Evolutionary conservation across 2,329 filamentous ascomycete genomes (phyloP), one percentile per base, ranked within the genome.

Genomic region (Cyclaneusma minus): DNA sequence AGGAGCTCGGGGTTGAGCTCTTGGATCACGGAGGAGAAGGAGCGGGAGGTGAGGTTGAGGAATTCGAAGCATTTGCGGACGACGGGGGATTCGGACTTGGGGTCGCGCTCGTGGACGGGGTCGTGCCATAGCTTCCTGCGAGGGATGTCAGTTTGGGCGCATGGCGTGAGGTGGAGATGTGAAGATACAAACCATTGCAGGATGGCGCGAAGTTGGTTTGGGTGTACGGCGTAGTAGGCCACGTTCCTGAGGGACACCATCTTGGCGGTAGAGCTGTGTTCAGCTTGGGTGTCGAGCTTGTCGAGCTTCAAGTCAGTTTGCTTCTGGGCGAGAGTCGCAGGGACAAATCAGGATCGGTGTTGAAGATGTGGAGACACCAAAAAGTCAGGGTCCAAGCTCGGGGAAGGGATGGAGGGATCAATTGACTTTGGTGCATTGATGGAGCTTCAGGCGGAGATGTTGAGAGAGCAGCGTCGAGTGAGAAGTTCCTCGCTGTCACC

Each of bases 41-140:
- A 94, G 33, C 89, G 80, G 49, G 85, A 94, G 27, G 89, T 98
- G 59, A 78, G 39, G 43, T 87, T 64, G 38, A 98, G 70, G 51
- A 79, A 82, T 37, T 79, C 60, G 60, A 92, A 95, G 62, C 89
- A 95, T 62, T 72, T 64, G 51, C 70, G 68, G 34, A 91, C 65
- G 10, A 76, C 76, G 28, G 64, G 58, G 15, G 72, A 62, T 54
- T 95, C 89, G 39, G 80, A 80, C 34, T 62, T 60, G 36, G 69
- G 64, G 45, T 93, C 68, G 47, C 87, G 81, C 48, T 65, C 68
- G 60, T 95, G 83, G 12, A 93, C 83, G 8, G 89, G 78, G 37
- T 92, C 83, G 58, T 95, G 89, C 84, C 85, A 95, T 42, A 92
- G 60, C 60, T 92, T 93, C 84, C 84, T 93, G 46, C 25, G 34